These are phyloP conservation scores for Phycomyces blakesleeanus DNA, from an alignment of 192 early-diverging fungal species.

Conservation along the genomic window DNA sequence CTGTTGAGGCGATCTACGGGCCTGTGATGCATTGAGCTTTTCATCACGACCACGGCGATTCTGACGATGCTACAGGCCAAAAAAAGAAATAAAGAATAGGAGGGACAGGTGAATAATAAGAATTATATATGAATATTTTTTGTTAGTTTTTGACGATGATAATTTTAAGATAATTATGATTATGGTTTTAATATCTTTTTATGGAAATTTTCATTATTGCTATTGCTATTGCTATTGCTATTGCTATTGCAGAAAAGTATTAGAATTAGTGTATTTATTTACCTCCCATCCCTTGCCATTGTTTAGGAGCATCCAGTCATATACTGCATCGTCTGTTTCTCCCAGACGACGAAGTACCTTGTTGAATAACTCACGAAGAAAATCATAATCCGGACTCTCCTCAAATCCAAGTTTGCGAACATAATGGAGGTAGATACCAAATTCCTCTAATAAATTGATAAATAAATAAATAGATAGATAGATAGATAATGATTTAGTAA, in stretches of 20 bases:
- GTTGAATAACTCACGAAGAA: slow-evolving; percentile 80
- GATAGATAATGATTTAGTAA: not conserved
- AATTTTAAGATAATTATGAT: too few species aligned
- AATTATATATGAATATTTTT: not conserved
- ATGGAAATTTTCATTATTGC: too few species aligned
- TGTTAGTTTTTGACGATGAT: too few species aligned
- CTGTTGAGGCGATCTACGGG: slow-evolving; percentile 2
- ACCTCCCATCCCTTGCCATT: slow-evolving; percentile 54
- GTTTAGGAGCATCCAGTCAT: slow-evolving; percentile 85
- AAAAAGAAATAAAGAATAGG: slow-evolving; percentile 9
- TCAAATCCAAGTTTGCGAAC: slow-evolving; percentile 92
- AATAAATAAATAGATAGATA: slow-evolving; percentile 1
- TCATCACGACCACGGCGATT: not conserved
- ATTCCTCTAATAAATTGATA: slow-evolving; percentile 59
- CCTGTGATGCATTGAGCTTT: not conserved
- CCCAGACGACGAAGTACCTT: slow-evolving; percentile 66
- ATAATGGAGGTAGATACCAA: slow-evolving; percentile 84
- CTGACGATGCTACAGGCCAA: slow-evolving; percentile 5
- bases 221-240: too few species aligned
- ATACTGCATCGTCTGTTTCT: slow-evolving; percentile 86
- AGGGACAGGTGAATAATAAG: slow-evolving; percentile 4
- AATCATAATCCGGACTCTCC: slow-evolving; percentile 97
- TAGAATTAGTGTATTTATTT: too few species aligned
- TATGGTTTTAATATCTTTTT: too few species aligned
- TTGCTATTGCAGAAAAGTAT: too few species aligned